A percentile compares a stretch with the other conserved stretches of the same genome.
Evolutionary conservation across 148 eudicot species (phyloP).

Genomic region (Rhododendron kiyosumense): DNA sequence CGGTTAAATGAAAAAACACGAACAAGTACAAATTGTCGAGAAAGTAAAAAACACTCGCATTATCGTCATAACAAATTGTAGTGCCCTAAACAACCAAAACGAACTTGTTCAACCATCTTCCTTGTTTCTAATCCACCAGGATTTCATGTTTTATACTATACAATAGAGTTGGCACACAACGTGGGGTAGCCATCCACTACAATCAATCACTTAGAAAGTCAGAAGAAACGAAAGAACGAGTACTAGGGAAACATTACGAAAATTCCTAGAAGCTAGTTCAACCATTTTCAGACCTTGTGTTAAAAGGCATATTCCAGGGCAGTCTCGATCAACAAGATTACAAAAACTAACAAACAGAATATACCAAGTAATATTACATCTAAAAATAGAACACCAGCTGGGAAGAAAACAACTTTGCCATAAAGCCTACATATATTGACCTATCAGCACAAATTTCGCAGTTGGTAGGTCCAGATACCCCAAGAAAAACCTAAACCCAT

Average conservation of each 20-base stretch:
- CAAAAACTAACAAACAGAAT: slow-evolving; percentile 4
- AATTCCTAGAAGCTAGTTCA: neutral
- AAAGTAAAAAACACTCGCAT: too few relatives aligned
- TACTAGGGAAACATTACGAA: neutral
- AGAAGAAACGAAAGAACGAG: neutral
- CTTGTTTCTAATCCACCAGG: neutral
- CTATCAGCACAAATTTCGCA: slow-evolving; percentile 8
- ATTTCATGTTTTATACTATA: neutral
- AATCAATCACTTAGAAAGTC: neutral
- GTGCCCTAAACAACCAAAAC: neutral
- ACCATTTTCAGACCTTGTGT: neutral
- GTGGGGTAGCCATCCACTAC: neutral
- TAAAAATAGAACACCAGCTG: neutral
- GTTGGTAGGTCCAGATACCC: too few relatives aligned
- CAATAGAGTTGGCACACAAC: neutral
- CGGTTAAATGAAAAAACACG: neutral
- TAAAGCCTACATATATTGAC: neutral
- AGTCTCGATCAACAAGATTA: neutral
- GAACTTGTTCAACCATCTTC: neutral
- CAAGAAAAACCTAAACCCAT: neutral
- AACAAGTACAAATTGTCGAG: neutral
- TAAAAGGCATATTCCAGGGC: neutral
- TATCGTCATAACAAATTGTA: too few relatives aligned
- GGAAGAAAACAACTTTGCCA: neutral
- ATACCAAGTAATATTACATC: neutral